Conservation (phyloP, 139 green algal genomes). For the Chlamydomonas sp. region DNA sequence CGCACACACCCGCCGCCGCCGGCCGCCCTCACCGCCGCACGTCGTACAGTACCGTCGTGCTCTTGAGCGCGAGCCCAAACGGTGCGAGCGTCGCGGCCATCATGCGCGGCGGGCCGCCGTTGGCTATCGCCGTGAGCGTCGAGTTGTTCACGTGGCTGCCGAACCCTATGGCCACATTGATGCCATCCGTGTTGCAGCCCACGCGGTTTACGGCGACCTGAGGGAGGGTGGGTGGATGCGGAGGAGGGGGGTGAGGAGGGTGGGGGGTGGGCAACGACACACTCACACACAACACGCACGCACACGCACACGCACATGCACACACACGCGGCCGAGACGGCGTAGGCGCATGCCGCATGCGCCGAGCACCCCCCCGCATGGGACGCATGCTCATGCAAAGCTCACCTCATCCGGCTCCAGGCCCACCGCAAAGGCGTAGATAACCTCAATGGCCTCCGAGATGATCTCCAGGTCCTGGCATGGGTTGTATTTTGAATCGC, state of each 20-base stretch:
- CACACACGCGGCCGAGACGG: too few species aligned
- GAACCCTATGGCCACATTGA: conserved; percentile 3
- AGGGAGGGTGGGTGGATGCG: not conserved
- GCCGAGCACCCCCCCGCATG: not conserved
- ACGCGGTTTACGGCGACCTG: conserved; percentile 3
- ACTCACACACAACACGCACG: too few species aligned
- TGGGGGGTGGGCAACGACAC: not conserved
- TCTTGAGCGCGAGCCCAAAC: conserved; percentile 4
- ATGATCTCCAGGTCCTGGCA: conserved; percentile 4
- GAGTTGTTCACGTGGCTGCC: not conserved
- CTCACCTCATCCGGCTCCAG: conserved; percentile 5
- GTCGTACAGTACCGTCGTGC: too few species aligned
- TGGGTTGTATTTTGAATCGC: conserved; percentile 5
- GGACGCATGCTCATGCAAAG: not conserved
- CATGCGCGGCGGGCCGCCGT: not conserved
- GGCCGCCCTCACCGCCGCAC: too few species aligned
- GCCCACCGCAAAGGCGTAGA: conserved; percentile 5
- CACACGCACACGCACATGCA: too few species aligned
- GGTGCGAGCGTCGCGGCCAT: conserved; percentile 5
- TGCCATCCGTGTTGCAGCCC: not conserved
- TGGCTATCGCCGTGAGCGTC: not conserved
- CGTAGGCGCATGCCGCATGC: not conserved
- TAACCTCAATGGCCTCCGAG: conserved; percentile 7
- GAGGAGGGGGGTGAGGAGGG: not conserved
- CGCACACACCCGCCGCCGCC: too few species aligned